Evolutionary conservation across 139 green algal species (phyloP).

Genomic region (Dunaliella primolecta): DNA sequence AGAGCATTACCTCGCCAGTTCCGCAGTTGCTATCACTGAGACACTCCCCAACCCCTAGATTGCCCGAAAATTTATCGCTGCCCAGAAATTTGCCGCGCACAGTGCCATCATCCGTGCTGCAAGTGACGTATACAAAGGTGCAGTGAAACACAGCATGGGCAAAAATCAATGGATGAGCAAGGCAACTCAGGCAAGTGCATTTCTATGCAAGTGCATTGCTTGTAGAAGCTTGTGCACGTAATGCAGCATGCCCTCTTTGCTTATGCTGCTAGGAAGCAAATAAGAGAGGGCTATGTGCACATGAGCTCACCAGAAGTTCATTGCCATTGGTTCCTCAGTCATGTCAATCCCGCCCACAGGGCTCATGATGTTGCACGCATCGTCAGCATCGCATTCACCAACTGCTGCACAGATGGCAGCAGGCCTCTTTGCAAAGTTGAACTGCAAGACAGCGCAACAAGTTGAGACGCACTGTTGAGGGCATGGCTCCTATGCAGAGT

Average conservation of each 20-base stretch:
- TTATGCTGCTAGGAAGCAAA: neutral
- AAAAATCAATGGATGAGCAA: neutral
- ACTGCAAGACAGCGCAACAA: no score
- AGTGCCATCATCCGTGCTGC: neutral
- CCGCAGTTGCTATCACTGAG: neutral
- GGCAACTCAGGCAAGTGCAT: neutral
- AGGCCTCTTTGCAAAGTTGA: neutral
- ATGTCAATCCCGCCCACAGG: neutral
- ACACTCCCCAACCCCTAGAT: neutral
- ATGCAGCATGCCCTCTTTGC: neutral
- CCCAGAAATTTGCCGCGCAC: neutral
- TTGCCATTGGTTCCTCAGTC: neutral
- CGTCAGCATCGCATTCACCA: neutral
- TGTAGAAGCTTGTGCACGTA: no score
- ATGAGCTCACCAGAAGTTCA: neutral
- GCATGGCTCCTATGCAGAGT: no score
- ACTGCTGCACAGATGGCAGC: neutral
- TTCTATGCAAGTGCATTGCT: no score
- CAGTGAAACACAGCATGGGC: neutral
- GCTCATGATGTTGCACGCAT: neutral
- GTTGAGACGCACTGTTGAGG: no score
- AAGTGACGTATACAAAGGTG: neutral
- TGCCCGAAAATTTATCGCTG: neutral
- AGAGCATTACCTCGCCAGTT: no score
- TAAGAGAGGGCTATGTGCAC: no score